Evolutionary conservation across 192 early-diverging fungal species (phyloP).

Genomic region (Entophlyctis helioformis): DNA sequence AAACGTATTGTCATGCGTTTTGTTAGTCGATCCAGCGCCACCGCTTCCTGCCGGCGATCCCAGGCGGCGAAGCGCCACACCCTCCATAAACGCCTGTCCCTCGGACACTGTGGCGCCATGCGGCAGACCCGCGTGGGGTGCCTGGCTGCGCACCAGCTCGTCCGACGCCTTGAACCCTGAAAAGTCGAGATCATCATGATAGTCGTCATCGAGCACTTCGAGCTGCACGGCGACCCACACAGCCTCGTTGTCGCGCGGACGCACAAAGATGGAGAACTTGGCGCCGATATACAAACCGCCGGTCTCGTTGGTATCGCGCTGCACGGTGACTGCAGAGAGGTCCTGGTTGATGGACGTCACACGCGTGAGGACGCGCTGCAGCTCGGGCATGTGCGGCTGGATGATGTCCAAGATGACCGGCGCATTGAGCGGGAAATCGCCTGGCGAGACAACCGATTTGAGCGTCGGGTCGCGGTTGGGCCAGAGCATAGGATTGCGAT

Average conservation of each 20-base stretch:
- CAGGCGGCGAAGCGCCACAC: too few relatives aligned
- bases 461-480: conserved; percentile 34
- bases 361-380: conserved; percentile 33
- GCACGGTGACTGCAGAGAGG: conserved; percentile 36
- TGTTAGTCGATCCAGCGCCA: too few relatives aligned
- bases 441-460: conserved; percentile 8
- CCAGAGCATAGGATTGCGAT: conserved; percentile 40
- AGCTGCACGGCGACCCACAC: conserved; percentile 44
- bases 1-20: neutral
- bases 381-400: conserved; percentile 27
- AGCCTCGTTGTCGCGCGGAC: conserved; percentile 10
- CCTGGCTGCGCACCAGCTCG: too few relatives aligned
- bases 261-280: conserved; percentile 40
- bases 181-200: too few relatives aligned
- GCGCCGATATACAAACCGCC: conserved; percentile 20
- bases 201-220: conserved; percentile 46
- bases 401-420: conserved; percentile 46
- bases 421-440: conserved; percentile 39
- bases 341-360: conserved; percentile 36
- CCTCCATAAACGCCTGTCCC: neutral
- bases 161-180: too few relatives aligned
- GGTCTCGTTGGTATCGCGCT: conserved; percentile 20
- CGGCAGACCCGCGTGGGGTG: too few relatives aligned
- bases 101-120: too few relatives aligned
- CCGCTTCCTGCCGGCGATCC: too few relatives aligned